phyloP scores from a whole-genome alignment of 202 grass and related monocot genomes.

The Musa balbisiana region DNA sequence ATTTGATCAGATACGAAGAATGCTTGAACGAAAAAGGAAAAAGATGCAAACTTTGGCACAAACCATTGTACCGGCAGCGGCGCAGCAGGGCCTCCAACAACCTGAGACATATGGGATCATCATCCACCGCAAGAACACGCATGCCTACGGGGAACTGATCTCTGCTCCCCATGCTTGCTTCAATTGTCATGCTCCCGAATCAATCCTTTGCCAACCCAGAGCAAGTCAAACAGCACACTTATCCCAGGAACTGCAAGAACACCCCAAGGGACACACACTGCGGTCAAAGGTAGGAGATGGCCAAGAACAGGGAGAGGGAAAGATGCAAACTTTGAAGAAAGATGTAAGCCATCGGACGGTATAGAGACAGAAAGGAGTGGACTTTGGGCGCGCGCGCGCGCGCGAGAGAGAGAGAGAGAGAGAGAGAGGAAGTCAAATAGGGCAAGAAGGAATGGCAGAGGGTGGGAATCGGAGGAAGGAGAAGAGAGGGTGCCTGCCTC shows the following conservation, averaged over 20 bases:
- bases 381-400: background rate
- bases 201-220: background rate
- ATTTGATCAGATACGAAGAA: background rate
- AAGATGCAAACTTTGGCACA: background rate
- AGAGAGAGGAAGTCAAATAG: background rate
- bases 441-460: background rate
- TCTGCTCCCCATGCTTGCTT: conserved; percentile 32
- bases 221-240: no score
- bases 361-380: background rate
- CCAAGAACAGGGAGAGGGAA: background rate
- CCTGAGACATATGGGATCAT: conserved; percentile 81
- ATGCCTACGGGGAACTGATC: conserved; percentile 87
- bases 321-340: background rate
- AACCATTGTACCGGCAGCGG: conserved; percentile 74
- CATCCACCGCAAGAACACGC: conserved; percentile 89
- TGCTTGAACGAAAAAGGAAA: background rate
- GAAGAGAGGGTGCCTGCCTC: background rate
- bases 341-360: background rate
- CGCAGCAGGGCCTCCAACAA: conserved; percentile 60
- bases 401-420: background rate
- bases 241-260: no score
- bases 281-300: background rate
- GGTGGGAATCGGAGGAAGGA: background rate
- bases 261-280: background rate
- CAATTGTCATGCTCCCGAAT: conserved; percentile 32